Evolutionary conservation across 345 rosid genomes (phyloP).

Genomic region (Passiflora organensis): DNA sequence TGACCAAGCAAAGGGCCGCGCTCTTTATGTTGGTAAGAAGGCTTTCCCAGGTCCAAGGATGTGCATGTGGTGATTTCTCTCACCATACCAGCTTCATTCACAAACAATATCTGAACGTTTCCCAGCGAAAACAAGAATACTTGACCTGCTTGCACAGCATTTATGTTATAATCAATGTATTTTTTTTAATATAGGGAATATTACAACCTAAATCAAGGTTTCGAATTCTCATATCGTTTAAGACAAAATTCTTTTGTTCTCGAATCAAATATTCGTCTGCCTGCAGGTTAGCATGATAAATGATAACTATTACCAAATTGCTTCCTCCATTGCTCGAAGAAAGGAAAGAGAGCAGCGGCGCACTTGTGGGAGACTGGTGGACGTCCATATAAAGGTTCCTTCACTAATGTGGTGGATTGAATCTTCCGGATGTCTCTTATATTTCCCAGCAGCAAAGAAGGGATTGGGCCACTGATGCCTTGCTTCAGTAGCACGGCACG

Average conservation of each 20-base stretch:
- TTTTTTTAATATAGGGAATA: background rate
- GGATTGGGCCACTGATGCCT: conserved; percentile 39
- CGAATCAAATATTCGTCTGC: too few species aligned
- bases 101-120: conserved; percentile 27
- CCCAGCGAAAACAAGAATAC: conserved; percentile 37
- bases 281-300: too few species aligned
- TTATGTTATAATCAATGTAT: background rate
- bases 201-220: background rate
- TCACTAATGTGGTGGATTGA: background rate
- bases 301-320: conserved; percentile 40
- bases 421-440: conserved; percentile 34
- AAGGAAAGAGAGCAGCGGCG: conserved; percentile 29
- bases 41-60: conserved; percentile 44
- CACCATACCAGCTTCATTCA: conserved; percentile 33
- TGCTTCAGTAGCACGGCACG: conserved; percentile 28
- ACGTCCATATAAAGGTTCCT: too few species aligned
- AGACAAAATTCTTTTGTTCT: too few species aligned
- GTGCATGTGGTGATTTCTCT: conserved; percentile 38
- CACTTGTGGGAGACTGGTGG: conserved; percentile 18
- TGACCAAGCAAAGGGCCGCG: conserved; percentile 45
- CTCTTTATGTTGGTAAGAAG: conserved; percentile 38
- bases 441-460: conserved; percentile 36
- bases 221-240: too few species aligned
- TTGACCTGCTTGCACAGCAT: conserved; percentile 27
- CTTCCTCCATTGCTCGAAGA: conserved; percentile 31